Evolutionary conservation across 805 yeast species (phyloP).

Genomic region (Schizosaccharomyces pombe): ASM294v3 CU329670.1:334001-334500

Average conservation of each 20-base stretch:
- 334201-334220: neutral
- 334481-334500: too few species aligned
- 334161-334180: neutral
- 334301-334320: too few species aligned
- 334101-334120: neutral
- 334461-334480: too few species aligned
- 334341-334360: too few species aligned
- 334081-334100: neutral
- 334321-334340: too few species aligned
- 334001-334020: conserved; percentile 47
- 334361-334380: too few species aligned
- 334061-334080: neutral
- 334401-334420: too few species aligned
- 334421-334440: too few species aligned
- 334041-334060: conserved; percentile 53
- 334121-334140: neutral
- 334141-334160: neutral
- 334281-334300: neutral
- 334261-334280: neutral
- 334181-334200: neutral
- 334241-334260: neutral
- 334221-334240: neutral
- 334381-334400: too few species aligned
- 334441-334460: too few species aligned
- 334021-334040: conserved; percentile 87